A percentile compares a stretch with the other conserved stretches of the same genome.
These are phyloP conservation scores for Primulina tabacum DNA, from an alignment of 257 asterid species.

Conservation along the genomic window DNA sequence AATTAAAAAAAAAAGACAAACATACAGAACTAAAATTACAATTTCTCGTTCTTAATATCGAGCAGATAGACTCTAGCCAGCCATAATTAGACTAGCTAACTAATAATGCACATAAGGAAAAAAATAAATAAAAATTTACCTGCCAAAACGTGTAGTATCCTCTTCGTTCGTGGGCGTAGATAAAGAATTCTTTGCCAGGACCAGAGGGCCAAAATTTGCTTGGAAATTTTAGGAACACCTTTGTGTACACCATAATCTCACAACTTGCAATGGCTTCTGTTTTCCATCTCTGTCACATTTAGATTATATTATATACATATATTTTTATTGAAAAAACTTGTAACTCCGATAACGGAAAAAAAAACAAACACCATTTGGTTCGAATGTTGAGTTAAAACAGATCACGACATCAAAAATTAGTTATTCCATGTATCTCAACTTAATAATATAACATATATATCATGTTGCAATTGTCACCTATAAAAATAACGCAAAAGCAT, in stretches of 20 bases:
- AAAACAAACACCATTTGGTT: too few relatives aligned
- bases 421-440: too few relatives aligned
- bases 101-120: not conserved
- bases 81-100: not conserved
- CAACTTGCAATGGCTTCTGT: conserved; percentile 68
- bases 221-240: conserved; percentile 84
- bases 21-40: too few relatives aligned
- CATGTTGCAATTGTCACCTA: not conserved
- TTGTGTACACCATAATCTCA: conserved; percentile 83
- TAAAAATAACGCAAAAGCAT: not conserved
- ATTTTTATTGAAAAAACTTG: too few relatives aligned
- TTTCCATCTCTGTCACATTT: conserved; percentile 79
- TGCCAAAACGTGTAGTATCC: conserved; percentile 99
- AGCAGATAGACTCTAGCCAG: not conserved
- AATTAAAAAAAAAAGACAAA: too few relatives aligned
- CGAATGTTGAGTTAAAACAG: too few relatives aligned
- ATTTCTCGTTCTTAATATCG: too few relatives aligned
- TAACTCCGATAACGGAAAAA: too few relatives aligned
- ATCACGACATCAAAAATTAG: too few relatives aligned
- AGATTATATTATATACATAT: too few relatives aligned
- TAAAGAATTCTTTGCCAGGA: conserved; percentile 85
- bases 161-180: conserved; percentile 80
- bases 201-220: conserved; percentile 82
- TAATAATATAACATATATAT: too few relatives aligned
- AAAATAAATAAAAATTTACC: conserved; percentile 36